Conservation (phyloP, 75 land plant genomes). For the Cupressus sempervirens region DNA sequence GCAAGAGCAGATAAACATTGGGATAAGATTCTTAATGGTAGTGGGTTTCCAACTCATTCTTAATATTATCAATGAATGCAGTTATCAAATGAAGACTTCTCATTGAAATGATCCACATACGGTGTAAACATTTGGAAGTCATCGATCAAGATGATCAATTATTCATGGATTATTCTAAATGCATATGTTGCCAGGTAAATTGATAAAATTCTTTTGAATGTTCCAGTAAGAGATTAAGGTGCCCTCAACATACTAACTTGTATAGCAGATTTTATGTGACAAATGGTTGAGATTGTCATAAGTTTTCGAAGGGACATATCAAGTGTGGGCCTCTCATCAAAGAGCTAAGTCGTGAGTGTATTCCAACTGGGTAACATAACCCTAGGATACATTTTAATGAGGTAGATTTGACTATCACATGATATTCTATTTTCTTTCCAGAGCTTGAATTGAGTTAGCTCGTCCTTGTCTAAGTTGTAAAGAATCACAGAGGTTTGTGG, state of each 20-base stretch:
- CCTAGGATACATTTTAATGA: background rate
- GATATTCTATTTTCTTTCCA: too few relatives aligned
- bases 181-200: slow-evolving; percentile 3
- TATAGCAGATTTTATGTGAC: background rate
- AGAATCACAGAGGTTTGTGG: too few relatives aligned
- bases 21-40: too few relatives aligned
- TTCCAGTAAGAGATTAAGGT: background rate
- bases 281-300: background rate
- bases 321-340: background rate
- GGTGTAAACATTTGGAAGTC: background rate
- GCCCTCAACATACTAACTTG: background rate
- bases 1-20: too few relatives aligned
- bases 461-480: too few relatives aligned
- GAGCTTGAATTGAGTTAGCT: too few relatives aligned
- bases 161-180: background rate
- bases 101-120: background rate
- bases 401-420: too few relatives aligned
- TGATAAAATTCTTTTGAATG: background rate
- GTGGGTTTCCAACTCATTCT: too few relatives aligned
- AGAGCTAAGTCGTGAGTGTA: background rate
- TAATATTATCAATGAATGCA: too few relatives aligned
- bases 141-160: background rate
- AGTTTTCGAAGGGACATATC: background rate
- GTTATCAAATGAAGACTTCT: background rate
- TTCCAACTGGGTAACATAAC: background rate